A percentile compares a stretch with the other conserved stretches of the same genome.
Conservation (phyloP, 352 stramenopile genomes). For the Globisporangium paroecandrum region DNA sequence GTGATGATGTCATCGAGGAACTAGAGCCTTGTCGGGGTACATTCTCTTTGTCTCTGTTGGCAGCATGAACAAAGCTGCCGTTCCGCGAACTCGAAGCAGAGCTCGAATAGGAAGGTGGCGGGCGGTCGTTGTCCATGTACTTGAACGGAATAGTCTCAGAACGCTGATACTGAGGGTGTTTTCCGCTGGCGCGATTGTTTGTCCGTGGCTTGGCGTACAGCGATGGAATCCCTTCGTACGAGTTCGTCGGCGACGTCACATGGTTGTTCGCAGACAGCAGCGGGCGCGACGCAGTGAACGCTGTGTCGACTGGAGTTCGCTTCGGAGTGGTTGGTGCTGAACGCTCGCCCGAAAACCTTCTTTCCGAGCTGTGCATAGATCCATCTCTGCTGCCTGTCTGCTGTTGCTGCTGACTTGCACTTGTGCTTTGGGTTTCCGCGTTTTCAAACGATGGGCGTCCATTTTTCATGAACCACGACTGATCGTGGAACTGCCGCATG, state of each 20-base stretch:
- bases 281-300: not conserved
- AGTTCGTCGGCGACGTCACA: constrained; percentile 20
- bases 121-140: constrained; percentile 2
- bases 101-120: constrained; percentile 13
- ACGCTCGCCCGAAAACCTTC: not conserved
- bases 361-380: constrained; percentile 1
- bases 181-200: not conserved
- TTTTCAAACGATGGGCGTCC: not conserved
- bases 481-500: constrained; percentile 72
- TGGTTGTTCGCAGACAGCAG: constrained; percentile 6
- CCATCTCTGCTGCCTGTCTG: not conserved
- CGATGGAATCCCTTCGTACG: constrained; percentile 17
- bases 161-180: constrained; percentile 2
- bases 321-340: not conserved
- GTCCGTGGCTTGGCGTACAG: constrained; percentile 15
- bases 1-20: constrained; percentile 4
- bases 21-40: not conserved
- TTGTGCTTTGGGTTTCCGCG: not conserved
- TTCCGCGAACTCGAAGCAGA: constrained; percentile 1
- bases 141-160: constrained; percentile 14
- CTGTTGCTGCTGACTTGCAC: not conserved
- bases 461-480: constrained; percentile 39
- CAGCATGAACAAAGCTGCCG: not conserved
- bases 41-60: not conserved
- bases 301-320: not conserved